Evolutionary conservation across 2,329 filamentous ascomycete species (phyloP).

Genomic region (Graphilbum fragrans): DNA sequence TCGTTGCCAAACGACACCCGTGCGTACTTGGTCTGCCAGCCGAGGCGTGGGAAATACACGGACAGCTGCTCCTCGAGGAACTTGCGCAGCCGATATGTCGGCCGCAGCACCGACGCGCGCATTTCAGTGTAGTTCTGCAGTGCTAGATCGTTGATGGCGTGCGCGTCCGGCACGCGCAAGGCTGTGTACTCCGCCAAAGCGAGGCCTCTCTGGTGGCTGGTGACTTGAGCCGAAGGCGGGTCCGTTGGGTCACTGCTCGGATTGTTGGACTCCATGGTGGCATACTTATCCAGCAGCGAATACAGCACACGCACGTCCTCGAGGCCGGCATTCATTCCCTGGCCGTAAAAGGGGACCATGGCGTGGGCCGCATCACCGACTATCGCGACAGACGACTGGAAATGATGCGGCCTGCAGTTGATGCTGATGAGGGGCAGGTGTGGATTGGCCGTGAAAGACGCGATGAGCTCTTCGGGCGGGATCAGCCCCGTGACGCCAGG

Average conservation of each 20-base stretch:
- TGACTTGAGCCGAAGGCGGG: not conserved
- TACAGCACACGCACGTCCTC: constrained; percentile 91
- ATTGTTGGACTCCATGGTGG: constrained; percentile 16
- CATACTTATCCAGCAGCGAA: constrained; percentile 61
- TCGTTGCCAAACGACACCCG: constrained; percentile 91
- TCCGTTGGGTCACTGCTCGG: not conserved
- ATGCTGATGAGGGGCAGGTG: constrained; percentile 89
- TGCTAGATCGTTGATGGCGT: constrained; percentile 86
- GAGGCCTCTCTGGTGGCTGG: constrained; percentile 38
- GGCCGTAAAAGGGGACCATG: constrained; percentile 97
- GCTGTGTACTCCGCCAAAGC: constrained; percentile 68
- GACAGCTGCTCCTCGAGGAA: constrained; percentile 74
- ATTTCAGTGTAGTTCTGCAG: constrained; percentile 90
- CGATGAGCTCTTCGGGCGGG: constrained; percentile 50
- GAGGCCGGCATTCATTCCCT: constrained; percentile 93
- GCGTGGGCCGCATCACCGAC: constrained; percentile 91
- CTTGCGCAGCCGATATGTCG: constrained; percentile 70
- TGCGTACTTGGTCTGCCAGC: constrained; percentile 88
- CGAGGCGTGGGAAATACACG: constrained; percentile 60
- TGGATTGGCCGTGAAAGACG: constrained; percentile 70
- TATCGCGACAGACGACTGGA: constrained; percentile 63
- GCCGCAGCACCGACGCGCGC: constrained; percentile 71
- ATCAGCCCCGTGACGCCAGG: constrained; percentile 73
- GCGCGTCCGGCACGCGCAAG: constrained; percentile 63
- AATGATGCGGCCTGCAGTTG: constrained; percentile 86